phyloP scores from a whole-genome alignment of 352 stramenopile species.

The Phytophthora colocasiae region DNA sequence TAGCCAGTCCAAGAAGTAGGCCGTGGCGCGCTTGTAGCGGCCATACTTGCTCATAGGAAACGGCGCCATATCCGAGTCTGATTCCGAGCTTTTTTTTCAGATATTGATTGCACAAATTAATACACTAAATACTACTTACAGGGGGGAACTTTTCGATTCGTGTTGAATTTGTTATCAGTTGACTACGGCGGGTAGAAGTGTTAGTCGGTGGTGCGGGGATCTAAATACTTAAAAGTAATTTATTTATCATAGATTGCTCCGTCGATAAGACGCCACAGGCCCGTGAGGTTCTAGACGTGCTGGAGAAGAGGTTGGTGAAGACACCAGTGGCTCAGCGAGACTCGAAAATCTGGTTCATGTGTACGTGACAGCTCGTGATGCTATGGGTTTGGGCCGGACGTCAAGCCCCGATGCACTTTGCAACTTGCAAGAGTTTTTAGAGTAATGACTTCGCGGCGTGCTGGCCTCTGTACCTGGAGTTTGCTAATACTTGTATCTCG shows the following conservation, averaged over 20 bases:
- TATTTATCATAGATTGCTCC: slow-evolving; percentile 1
- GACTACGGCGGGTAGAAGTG: too few species aligned
- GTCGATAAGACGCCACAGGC: slow-evolving; percentile 24
- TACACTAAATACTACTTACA: too few species aligned
- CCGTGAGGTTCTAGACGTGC: slow-evolving; percentile 27
- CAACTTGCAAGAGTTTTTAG: too few species aligned
- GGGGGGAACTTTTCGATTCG: too few species aligned
- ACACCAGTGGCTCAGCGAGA: slow-evolving; percentile 9
- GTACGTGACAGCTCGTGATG: slow-evolving; percentile 16
- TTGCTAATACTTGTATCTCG: too few species aligned
- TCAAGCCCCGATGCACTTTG: slow-evolving; percentile 2
- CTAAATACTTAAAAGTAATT: too few species aligned
- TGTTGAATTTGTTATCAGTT: too few species aligned
- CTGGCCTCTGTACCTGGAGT: too few species aligned
- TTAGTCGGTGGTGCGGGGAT: too few species aligned
- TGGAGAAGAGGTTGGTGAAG: slow-evolving; percentile 39
- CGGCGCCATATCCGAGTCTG: background rate
- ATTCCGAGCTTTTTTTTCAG: too few species aligned
- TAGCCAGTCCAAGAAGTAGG: slow-evolving; percentile 5
- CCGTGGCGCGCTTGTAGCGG: slow-evolving; percentile 8
- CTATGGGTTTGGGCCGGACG: slow-evolving; percentile 17
- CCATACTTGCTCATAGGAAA: slow-evolving; percentile 6
- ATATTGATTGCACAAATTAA: too few species aligned
- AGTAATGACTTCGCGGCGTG: too few species aligned
- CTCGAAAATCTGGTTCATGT: slow-evolving; percentile 16